These are phyloP conservation scores for Monosporascus sp. DNA, from an alignment of 2,329 filamentous ascomycete species.

Conservation along the genomic window DNA sequence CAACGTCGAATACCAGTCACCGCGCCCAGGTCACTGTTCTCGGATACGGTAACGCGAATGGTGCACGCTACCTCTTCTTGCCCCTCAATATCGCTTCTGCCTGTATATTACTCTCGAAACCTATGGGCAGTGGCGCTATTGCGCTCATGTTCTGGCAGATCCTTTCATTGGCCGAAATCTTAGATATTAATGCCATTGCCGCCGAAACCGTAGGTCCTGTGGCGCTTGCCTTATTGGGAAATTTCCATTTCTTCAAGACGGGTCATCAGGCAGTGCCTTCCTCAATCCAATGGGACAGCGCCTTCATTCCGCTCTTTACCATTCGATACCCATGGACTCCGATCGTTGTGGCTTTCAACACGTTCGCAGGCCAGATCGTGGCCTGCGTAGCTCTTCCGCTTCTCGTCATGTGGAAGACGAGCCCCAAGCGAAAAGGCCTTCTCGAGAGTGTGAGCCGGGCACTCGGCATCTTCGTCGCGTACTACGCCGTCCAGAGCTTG, in stretches of 20 bases:
- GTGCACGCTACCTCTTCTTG: constrained; percentile 81
- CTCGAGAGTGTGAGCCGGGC: constrained; percentile 67
- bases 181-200: constrained; percentile 56
- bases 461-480: constrained; percentile 69
- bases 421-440: constrained; percentile 64
- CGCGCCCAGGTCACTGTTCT: constrained; percentile 67
- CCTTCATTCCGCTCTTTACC: constrained; percentile 80
- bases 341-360: constrained; percentile 75
- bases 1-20: constrained; percentile 37
- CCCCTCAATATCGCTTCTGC: constrained; percentile 72
- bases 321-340: constrained; percentile 89
- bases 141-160: constrained; percentile 83
- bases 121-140: constrained; percentile 85
- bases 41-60: constrained; percentile 90
- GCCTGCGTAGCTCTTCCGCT: constrained; percentile 76
- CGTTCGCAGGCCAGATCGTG: constrained; percentile 82
- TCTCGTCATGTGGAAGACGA: constrained; percentile 82
- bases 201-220: constrained; percentile 74
- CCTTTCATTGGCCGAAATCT: constrained; percentile 65
- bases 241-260: constrained; percentile 96
- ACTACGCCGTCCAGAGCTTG: constrained; percentile 76
- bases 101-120: constrained; percentile 80
- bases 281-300: constrained; percentile 92
- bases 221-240: constrained; percentile 80
- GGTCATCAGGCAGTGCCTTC: constrained; percentile 86